These are phyloP conservation scores for Malania oleifera DNA, from an alignment of 164 flowering plant genomes.

Conservation along the genomic window DNA sequence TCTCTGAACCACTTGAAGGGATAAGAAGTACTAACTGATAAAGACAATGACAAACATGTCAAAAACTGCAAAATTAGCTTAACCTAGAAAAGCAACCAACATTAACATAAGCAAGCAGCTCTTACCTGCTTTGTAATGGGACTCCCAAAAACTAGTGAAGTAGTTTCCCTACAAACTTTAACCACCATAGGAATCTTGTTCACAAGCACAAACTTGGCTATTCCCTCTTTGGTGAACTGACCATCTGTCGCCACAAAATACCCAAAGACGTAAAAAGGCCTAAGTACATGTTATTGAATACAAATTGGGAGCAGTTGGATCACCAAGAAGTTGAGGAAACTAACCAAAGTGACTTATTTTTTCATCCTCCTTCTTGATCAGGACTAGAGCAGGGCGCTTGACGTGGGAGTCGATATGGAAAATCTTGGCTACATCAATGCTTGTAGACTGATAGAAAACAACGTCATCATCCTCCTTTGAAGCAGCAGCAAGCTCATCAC, in stretches of 20 bases:
- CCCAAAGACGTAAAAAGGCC: no score
- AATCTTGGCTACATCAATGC: background rate
- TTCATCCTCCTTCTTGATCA: background rate
- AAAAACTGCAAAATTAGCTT: no score
- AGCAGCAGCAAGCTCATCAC: no score
- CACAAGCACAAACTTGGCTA: slow-evolving; percentile 8
- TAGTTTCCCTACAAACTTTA: slow-evolving; percentile 86
- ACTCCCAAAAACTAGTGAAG: slow-evolving; percentile 77
- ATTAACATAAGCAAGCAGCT: background rate
- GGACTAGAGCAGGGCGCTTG: background rate
- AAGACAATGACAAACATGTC: slow-evolving; percentile 10
- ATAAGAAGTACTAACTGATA: slow-evolving; percentile 81
- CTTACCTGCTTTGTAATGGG: slow-evolving; percentile 84
- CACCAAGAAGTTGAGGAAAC: no score
- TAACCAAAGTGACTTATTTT: background rate
- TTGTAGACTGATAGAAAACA: background rate
- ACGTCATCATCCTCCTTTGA: background rate
- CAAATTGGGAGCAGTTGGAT: background rate
- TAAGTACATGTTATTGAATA: background rate
- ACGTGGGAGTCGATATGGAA: background rate
- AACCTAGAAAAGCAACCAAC: no score
- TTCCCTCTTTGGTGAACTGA: background rate
- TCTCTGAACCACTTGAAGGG: slow-evolving; percentile 55
- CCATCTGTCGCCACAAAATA: background rate
- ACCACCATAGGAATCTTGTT: slow-evolving; percentile 4